A percentile compares a stretch with the other conserved stretches of the same genome.
Conservation (phyloP, 768 basidiomycete genomes). For the Rhodotorula babjevae region DNA sequence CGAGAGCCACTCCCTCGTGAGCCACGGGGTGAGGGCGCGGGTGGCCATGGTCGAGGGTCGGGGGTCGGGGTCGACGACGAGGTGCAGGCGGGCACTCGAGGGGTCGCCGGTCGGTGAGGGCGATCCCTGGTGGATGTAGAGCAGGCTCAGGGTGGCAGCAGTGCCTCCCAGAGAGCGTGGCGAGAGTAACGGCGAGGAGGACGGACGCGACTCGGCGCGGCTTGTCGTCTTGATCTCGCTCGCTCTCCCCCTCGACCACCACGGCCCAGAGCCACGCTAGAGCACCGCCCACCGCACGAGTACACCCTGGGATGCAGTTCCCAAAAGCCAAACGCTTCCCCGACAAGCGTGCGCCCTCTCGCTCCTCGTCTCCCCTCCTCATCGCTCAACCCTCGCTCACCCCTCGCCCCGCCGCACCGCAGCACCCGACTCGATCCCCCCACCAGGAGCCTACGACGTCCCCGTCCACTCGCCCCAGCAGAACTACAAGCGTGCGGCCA, state of each 20-base stretch:
- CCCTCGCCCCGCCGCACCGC: neutral
- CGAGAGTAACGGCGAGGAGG: too few species aligned
- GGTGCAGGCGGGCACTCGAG: too few species aligned
- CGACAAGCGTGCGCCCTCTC: neutral
- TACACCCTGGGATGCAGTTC: constrained; percentile 10
- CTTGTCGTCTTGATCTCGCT: too few species aligned
- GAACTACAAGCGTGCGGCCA: constrained; percentile 15
- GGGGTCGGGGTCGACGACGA: neutral
- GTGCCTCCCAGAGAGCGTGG: neutral
- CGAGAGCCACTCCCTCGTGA: neutral
- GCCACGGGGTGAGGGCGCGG: constrained; percentile 1
- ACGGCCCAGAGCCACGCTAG: too few species aligned
- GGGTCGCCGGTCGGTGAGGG: too few species aligned
- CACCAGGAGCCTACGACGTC: constrained; percentile 28
- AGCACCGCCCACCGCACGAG: too few species aligned
- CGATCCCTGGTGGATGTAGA: too few species aligned
- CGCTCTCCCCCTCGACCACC: too few species aligned
- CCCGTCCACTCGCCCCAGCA: neutral
- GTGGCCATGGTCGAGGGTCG: too few species aligned
- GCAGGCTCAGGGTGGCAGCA: neutral
- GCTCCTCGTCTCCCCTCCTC: too few species aligned
- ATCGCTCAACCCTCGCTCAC: neutral
- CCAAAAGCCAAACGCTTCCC: constrained; percentile 17
- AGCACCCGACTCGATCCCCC: constrained; percentile 17
- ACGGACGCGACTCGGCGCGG: neutral